A percentile compares a stretch with the other conserved stretches of the same genome.
phyloP scores from a whole-genome alignment of 2,329 filamentous ascomycete genomes.

The Paecilomyces formosus region DNA sequence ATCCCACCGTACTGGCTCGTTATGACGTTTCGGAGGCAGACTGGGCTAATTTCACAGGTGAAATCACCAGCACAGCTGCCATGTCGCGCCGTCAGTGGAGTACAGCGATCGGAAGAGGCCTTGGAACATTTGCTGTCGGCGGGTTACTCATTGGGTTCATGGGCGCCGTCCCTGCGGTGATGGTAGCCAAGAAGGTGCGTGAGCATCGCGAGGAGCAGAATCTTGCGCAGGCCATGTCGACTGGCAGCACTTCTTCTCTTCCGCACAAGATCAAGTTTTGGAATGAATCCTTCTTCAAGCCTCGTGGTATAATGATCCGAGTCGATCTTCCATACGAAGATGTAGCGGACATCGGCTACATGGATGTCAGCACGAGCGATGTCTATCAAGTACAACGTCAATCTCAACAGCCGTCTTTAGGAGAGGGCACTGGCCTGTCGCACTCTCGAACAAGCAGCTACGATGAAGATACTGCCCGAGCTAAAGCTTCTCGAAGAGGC shows the following conservation, averaged over 20 bases:
- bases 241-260: conserved; percentile 7
- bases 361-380: conserved; percentile 11
- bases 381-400: not conserved
- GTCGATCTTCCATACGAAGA: conserved; percentile 23
- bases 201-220: conserved; percentile 18
- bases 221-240: conserved; percentile 13
- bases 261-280: conserved; percentile 16
- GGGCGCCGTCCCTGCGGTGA: conserved; percentile 18
- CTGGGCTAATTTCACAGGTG: conserved; percentile 20
- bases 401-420: not conserved
- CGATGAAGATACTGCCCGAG: conserved; percentile 3
- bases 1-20: conserved; percentile 15
- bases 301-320: conserved; percentile 20
- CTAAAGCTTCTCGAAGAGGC: conserved; percentile 15
- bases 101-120: conserved; percentile 18
- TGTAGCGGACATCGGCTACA: conserved; percentile 14
- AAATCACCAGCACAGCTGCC: conserved; percentile 19
- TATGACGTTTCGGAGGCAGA: conserved; percentile 14
- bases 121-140: conserved; percentile 21
- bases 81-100: conserved; percentile 22
- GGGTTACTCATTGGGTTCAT: conserved; percentile 24
- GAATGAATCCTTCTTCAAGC: conserved; percentile 22
- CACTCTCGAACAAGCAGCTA: not conserved
- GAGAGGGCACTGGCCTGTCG: not conserved
- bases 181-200: conserved; percentile 13